A percentile compares a stretch with the other conserved stretches of the same genome.
phyloP scores from a whole-genome alignment of 176 grass and related monocot genomes.

The Raddia guianensis region DNA sequence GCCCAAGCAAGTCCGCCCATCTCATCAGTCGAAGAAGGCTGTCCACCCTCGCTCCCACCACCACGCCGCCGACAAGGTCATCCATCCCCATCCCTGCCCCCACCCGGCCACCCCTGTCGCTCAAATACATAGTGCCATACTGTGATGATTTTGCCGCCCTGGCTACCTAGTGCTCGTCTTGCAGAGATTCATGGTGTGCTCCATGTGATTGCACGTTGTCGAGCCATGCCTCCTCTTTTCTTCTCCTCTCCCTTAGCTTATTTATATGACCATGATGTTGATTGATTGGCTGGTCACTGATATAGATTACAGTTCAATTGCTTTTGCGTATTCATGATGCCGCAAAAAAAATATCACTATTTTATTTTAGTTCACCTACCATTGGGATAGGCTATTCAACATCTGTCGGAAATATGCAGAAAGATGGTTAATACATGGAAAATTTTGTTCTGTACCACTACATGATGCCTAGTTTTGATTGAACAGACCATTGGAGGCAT shows the following conservation, averaged over 20 bases:
- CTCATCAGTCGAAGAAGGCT: slow-evolving; percentile 48
- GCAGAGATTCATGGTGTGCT: not conserved
- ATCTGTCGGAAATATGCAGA: not conserved
- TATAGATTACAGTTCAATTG: not conserved
- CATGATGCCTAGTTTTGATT: no score
- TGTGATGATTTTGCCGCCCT: not conserved
- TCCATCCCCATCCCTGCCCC: not conserved
- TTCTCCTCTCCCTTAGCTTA: not conserved
- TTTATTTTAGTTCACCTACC: not conserved
- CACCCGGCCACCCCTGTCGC: not conserved
- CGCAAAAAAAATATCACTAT: not conserved
- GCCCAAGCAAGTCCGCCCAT: slow-evolving; percentile 34
- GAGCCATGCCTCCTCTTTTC: not conserved
- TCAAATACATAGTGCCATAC: not conserved
- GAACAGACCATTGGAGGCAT: not conserved
- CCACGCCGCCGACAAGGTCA: slow-evolving; percentile 78
- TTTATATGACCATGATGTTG: not conserved
- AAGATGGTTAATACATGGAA: no score
- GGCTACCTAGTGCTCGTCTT: not conserved
- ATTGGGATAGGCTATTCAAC: not conserved
- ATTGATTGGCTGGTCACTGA: no score
- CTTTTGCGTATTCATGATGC: not conserved
- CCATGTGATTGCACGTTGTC: not conserved
- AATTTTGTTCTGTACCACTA: no score
- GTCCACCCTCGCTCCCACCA: slow-evolving; percentile 53